These are phyloP conservation scores for Paraphaeosphaeria minitans DNA, from an alignment of 2,329 filamentous ascomycete genomes.

Conservation along the genomic window DNA sequence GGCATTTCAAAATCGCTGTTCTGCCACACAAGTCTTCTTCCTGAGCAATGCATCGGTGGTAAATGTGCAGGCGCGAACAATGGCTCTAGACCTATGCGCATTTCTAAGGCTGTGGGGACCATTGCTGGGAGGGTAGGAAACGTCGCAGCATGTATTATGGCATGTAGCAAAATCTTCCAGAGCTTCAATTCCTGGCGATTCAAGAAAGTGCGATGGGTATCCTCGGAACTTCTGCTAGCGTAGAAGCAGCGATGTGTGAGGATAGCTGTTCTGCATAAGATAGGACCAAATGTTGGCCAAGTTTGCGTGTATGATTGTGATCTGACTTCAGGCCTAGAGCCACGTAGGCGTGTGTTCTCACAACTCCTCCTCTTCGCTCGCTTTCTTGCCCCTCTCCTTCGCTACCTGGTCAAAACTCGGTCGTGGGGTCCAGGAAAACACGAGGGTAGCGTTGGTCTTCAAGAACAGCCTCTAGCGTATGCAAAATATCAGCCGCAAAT, in stretches of 20 bases:
- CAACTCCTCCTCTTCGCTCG: conserved; percentile 20
- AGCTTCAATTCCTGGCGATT: conserved; percentile 48
- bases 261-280: conserved; percentile 47
- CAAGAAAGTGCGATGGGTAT: conserved; percentile 53
- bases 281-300: too few species aligned
- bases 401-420: conserved; percentile 28
- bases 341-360: too few species aligned
- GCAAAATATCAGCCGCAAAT: conserved; percentile 52
- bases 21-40: too few species aligned
- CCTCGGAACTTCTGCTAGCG: conserved; percentile 43
- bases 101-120: conserved; percentile 54
- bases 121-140: conserved; percentile 53
- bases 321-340: too few species aligned
- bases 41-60: conserved; percentile 52
- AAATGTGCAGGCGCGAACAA: conserved; percentile 49
- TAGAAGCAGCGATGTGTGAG: conserved; percentile 46
- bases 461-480: conserved; percentile 46
- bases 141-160: conserved; percentile 56
- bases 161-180: conserved; percentile 57
- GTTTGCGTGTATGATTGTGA: too few species aligned
- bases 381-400: conserved; percentile 13
- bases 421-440: conserved; percentile 57
- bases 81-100: conserved; percentile 55
- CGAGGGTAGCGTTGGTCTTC: conserved; percentile 52
- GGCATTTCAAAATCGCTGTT: too few species aligned